A percentile compares a stretch with the other conserved stretches of the same genome.
phyloP scores from a whole-genome alignment of 2,329 filamentous ascomycete species.

The Neopestalotiopsis rosae region DNA sequence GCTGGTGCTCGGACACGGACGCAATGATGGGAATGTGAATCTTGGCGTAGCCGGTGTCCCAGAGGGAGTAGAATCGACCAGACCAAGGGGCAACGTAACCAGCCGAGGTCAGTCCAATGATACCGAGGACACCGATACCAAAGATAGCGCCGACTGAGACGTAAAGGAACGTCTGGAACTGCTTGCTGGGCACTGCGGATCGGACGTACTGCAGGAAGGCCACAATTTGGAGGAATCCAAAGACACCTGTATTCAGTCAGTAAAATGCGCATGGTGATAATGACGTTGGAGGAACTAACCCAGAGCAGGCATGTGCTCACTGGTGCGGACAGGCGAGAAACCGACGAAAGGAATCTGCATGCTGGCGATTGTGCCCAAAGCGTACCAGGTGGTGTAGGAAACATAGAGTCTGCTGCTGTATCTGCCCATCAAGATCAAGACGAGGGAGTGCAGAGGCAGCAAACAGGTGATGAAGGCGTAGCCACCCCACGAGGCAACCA shows the following conservation, averaged over 20 bases:
- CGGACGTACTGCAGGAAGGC: constrained; percentile 91
- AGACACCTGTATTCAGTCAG: constrained; percentile 69
- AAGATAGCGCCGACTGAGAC: constrained; percentile 78
- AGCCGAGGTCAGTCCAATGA: constrained; percentile 86
- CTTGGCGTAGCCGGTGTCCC: constrained; percentile 98
- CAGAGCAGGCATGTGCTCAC: constrained; percentile 97
- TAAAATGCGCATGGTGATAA: constrained; percentile 1
- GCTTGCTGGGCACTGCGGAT: constrained; percentile 85
- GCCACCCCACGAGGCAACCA: constrained; percentile 99
- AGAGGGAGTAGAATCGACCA: constrained; percentile 98
- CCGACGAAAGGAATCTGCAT: constrained; percentile 99
- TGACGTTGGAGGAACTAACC: constrained; percentile 58
- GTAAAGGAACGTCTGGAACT: constrained; percentile 90
- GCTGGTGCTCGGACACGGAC: constrained; percentile 99
- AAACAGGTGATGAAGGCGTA: constrained; percentile 99
- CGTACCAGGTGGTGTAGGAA: constrained; percentile 98
- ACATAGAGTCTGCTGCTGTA: constrained; percentile 95
- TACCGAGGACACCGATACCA: constrained; percentile 62
- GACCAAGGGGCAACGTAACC: constrained; percentile 97
- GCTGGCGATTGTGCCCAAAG: constrained; percentile 91
- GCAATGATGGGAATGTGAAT: constrained; percentile 99
- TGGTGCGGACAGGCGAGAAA: constrained; percentile 94
- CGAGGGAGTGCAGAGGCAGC: constrained; percentile 91
- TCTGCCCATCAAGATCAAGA: constrained; percentile 93
- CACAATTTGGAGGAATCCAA: constrained; percentile 92